phyloP scores from a whole-genome alignment of 1,284 basidiomycete species.

The Retiboletus flavoniger region DNA sequence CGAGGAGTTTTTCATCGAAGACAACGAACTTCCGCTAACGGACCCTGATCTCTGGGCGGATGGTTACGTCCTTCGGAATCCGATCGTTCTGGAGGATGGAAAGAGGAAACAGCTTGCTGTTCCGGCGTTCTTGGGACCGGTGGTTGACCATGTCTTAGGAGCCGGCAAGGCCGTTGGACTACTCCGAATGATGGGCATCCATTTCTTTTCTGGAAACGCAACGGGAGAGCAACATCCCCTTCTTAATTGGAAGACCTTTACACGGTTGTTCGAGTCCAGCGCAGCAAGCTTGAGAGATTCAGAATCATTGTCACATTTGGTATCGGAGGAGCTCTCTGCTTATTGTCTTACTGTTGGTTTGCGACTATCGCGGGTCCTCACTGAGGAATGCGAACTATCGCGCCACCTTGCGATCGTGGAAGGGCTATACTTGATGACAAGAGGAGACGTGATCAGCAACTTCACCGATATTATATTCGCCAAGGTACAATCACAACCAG shows the following conservation, averaged over 20 bases:
- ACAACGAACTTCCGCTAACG: constrained; percentile 59
- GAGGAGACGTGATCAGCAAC: constrained; percentile 69
- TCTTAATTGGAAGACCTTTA: constrained; percentile 34
- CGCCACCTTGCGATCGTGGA: constrained; percentile 72
- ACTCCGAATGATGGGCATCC: constrained; percentile 46
- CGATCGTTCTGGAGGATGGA: constrained; percentile 33
- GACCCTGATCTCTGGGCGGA: constrained; percentile 82
- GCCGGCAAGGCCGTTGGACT: constrained; percentile 81
- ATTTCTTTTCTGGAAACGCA: constrained; percentile 25
- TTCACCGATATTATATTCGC: constrained; percentile 71
- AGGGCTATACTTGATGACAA: constrained; percentile 70
- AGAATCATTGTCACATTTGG: constrained; percentile 57
- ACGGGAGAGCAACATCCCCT: constrained; percentile 14
- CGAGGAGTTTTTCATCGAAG: constrained; percentile 81
- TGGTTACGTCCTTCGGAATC: constrained; percentile 60
- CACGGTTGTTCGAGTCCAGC: constrained; percentile 32
- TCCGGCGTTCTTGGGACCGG: constrained; percentile 59
- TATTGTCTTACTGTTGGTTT: constrained; percentile 57
- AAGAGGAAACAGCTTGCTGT: constrained; percentile 42
- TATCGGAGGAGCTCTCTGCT: constrained; percentile 63
- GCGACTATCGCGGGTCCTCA: constrained; percentile 56
- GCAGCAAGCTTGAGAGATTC: constrained; percentile 42
- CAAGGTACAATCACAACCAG: constrained; percentile 50
- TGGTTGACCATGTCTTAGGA: constrained; percentile 59
- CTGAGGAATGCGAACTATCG: constrained; percentile 70